These are phyloP conservation scores for Fusarium sp. DNA, from an alignment of 2,329 filamentous ascomycete genomes.

Conservation along the genomic window DNA sequence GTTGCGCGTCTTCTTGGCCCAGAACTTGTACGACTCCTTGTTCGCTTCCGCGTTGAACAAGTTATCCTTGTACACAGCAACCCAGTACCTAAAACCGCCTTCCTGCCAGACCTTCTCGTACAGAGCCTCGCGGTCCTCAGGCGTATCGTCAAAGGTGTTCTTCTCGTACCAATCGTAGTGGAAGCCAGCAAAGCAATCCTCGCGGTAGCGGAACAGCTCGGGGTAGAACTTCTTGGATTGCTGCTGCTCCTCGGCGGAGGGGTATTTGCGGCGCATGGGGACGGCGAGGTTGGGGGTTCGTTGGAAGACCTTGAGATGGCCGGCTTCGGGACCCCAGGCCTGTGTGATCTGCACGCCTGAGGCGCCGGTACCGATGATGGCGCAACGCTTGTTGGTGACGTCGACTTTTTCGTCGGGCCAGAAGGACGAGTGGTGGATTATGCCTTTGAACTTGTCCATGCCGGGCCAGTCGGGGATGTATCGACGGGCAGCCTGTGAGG, in stretches of 20 bases:
- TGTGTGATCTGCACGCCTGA: constrained; percentile 72
- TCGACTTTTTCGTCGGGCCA: constrained; percentile 68
- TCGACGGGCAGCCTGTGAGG: constrained; percentile 55
- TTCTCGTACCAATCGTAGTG: constrained; percentile 63
- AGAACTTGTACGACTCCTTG: constrained; percentile 63
- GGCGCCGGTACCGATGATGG: constrained; percentile 71
- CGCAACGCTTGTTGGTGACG: constrained; percentile 66
- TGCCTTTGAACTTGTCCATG: constrained; percentile 67
- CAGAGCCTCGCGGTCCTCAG: constrained; percentile 58
- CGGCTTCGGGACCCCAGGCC: constrained; percentile 63
- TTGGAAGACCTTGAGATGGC: constrained; percentile 68
- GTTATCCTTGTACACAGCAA: constrained; percentile 63
- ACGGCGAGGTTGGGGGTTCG: constrained; percentile 73
- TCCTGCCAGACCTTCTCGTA: constrained; percentile 59
- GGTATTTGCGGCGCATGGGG: constrained; percentile 63
- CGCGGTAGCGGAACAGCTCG: constrained; percentile 62
- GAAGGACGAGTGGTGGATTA: constrained; percentile 67
- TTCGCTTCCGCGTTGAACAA: constrained; percentile 58
- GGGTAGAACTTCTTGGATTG: constrained; percentile 55
- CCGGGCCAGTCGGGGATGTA: constrained; percentile 69
- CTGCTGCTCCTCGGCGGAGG: constrained; percentile 54
- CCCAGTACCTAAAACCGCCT: constrained; percentile 66
- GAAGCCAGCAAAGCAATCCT: constrained; percentile 67
- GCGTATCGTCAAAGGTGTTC: constrained; percentile 63
- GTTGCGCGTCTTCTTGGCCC: constrained; percentile 59